phyloP scores from a whole-genome alignment of 164 flowering plant genomes.

The Vitis rupestris region DNA sequence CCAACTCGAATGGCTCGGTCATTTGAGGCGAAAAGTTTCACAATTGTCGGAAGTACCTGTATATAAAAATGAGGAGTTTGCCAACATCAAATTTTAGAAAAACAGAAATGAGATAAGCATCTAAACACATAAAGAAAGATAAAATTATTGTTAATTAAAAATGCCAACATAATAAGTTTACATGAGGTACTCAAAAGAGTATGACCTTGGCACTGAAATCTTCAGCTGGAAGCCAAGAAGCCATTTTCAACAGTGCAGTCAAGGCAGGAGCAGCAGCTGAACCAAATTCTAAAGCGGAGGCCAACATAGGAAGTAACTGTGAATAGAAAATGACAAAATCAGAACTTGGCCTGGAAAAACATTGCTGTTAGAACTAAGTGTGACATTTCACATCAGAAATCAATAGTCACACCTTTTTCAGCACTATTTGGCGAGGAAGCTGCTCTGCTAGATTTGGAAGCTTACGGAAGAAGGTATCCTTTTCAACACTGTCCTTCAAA shows the following conservation, averaged over 20 bases:
- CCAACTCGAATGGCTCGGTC: conserved; percentile 90
- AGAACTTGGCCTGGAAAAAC: background rate
- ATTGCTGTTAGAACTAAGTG: background rate
- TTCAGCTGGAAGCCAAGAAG: conserved; percentile 90
- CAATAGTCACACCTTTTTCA: conserved; percentile 68
- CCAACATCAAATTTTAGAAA: background rate
- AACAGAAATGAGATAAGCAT: background rate
- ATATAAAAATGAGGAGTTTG: conserved; percentile 8
- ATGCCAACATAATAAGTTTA: background rate
- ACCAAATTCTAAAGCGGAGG: conserved; percentile 96
- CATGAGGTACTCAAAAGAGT: conserved; percentile 2
- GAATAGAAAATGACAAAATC: conserved; percentile 4
- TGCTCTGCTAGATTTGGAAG: conserved; percentile 97
- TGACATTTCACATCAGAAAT: background rate
- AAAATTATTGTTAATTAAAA: background rate
- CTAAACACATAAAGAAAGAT: background rate
- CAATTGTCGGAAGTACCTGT: conserved; percentile 87
- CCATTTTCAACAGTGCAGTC: conserved; percentile 91
- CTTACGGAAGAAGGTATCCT: conserved; percentile 95
- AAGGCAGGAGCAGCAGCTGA: conserved; percentile 98
- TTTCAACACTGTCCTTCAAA: conserved; percentile 97
- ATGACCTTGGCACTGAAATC: conserved; percentile 78
- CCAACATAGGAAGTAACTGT: conserved; percentile 90
- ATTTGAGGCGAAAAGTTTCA: conserved; percentile 85
- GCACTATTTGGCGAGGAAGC: conserved; percentile 91